Evolutionary conservation across 1,284 basidiomycete species (phyloP).

Genomic region (Coniophora puteana): DNA sequence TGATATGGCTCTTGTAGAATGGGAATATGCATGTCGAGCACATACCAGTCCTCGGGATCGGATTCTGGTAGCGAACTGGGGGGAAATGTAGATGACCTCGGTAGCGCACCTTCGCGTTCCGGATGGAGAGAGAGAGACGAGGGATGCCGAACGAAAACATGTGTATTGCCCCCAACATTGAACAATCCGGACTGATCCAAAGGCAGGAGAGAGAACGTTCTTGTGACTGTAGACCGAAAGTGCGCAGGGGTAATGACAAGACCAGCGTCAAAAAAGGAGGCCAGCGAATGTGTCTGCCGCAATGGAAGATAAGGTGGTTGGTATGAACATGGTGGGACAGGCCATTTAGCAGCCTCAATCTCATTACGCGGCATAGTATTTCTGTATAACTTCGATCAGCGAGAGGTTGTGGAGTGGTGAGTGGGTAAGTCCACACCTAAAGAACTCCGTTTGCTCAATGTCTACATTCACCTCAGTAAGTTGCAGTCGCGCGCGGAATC

Average conservation of each 20-base stretch:
- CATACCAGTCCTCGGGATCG: constrained; percentile 49
- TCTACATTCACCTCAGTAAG: constrained; percentile 52
- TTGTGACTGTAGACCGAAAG: constrained; percentile 22
- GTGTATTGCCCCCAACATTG: constrained; percentile 39
- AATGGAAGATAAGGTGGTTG: constrained; percentile 65
- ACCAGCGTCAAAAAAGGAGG: constrained; percentile 51
- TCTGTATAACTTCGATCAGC: constrained; percentile 28
- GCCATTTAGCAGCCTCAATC: constrained; percentile 41
- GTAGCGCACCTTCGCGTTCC: too few species aligned
- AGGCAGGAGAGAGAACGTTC: constrained; percentile 54
- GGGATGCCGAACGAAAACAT: constrained; percentile 39
- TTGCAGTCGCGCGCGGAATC: constrained; percentile 47
- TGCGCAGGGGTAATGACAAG: constrained; percentile 30
- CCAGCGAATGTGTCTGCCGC: constrained; percentile 47
- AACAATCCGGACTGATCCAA: constrained; percentile 40
- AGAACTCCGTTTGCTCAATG: constrained; percentile 59
- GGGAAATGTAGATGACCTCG: constrained; percentile 20
- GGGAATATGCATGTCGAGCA: constrained; percentile 52
- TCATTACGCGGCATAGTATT: constrained; percentile 36
- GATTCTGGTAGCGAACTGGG: neutral
- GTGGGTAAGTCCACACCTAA: constrained; percentile 43
- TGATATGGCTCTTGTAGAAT: constrained; percentile 31
- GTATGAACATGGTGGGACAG: constrained; percentile 45
- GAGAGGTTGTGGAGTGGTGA: neutral
- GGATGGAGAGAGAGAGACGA: too few species aligned